These are phyloP conservation scores for Metschnikowia peoriensis DNA, from an alignment of 805 yeast species.

Conservation along the genomic window DNA sequence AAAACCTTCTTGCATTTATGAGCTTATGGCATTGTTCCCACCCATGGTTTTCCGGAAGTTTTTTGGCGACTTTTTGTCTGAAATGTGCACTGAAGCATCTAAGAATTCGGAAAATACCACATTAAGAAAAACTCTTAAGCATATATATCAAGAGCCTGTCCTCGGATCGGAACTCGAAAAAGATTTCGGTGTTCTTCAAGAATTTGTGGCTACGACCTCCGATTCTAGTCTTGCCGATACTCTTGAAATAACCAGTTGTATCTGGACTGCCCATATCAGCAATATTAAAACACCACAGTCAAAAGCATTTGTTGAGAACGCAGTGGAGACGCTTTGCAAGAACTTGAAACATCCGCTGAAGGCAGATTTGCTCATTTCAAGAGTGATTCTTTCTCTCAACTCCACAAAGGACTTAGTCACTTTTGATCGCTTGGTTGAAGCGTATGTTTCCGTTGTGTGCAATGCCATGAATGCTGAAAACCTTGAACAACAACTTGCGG, in stretches of 20 bases:
- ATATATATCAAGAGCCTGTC: conserved; percentile 50
- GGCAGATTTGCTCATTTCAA: conserved; percentile 9
- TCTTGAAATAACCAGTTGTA: conserved; percentile 5
- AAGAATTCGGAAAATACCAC: not conserved
- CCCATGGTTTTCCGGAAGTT: conserved; percentile 10
- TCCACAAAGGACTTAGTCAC: not conserved
- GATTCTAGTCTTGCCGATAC: conserved; percentile 2
- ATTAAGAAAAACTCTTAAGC: conserved; percentile 28
- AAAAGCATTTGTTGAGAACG: conserved; percentile 1
- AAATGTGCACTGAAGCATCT: conserved; percentile 3
- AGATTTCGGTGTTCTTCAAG: conserved; percentile 26
- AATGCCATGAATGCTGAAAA: not conserved
- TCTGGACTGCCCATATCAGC: conserved; percentile 16
- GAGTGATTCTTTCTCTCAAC: conserved; percentile 9
- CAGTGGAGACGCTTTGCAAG: not conserved
- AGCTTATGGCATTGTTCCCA: conserved; percentile 8
- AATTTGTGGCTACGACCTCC: conserved; percentile 12
- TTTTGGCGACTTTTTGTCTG: conserved; percentile 6
- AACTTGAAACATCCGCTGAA: not conserved
- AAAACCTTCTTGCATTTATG: conserved; percentile 1
- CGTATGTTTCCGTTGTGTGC: conserved; percentile 6
- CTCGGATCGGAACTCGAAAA: conserved; percentile 52
- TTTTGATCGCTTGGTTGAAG: conserved; percentile 4
- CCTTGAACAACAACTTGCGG: conserved; percentile 3
- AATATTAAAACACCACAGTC: conserved; percentile 20